Evolutionary conservation across 208 protist species (phyloP).

Genomic region (Phytomonas francai): DNA sequence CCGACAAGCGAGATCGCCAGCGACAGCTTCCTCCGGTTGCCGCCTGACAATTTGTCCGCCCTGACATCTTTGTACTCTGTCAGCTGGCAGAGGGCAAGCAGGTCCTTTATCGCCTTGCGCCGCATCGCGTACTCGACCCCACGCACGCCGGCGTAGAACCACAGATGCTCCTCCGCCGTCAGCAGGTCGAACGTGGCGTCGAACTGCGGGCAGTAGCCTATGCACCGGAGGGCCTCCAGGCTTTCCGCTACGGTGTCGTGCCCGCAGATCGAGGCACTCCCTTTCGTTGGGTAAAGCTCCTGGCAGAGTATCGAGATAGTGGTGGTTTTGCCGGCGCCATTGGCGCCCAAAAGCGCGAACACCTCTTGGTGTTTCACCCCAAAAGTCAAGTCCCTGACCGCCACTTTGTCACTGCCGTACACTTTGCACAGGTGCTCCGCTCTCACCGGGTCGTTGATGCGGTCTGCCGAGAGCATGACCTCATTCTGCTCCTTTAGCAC

Average conservation of each 20-base stretch:
- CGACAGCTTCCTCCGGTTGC: slow-evolving; percentile 70
- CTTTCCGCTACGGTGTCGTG: slow-evolving; percentile 42
- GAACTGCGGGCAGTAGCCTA: slow-evolving; percentile 95
- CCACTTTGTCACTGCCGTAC: slow-evolving; percentile 28
- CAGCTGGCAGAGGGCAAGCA: slow-evolving; percentile 27
- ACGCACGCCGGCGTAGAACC: slow-evolving; percentile 81
- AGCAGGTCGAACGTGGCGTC: slow-evolving; percentile 89
- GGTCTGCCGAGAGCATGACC: too few species aligned
- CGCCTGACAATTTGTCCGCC: slow-evolving; percentile 36
- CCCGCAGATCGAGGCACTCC: slow-evolving; percentile 39
- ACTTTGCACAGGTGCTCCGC: slow-evolving; percentile 34
- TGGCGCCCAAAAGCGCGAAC: slow-evolving; percentile 83
- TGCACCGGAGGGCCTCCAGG: slow-evolving; percentile 26
- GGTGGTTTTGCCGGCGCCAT: slow-evolving; percentile 85
- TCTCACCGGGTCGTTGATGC: slow-evolving; percentile 19
- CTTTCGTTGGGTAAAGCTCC: slow-evolving; percentile 56
- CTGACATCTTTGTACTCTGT: slow-evolving; percentile 28
- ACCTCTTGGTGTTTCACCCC: slow-evolving; percentile 59
- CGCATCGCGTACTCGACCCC: slow-evolving; percentile 25
- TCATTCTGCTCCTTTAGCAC: too few species aligned
- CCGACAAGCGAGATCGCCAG: slow-evolving; percentile 75
- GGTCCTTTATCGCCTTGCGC: slow-evolving; percentile 16
- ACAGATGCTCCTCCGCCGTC: slow-evolving; percentile 89
- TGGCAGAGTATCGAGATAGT: slow-evolving; percentile 74
- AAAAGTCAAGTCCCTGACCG: slow-evolving; percentile 52